phyloP scores from a whole-genome alignment of 176 grass and related monocot species.

The Raddia guianensis region DNA sequence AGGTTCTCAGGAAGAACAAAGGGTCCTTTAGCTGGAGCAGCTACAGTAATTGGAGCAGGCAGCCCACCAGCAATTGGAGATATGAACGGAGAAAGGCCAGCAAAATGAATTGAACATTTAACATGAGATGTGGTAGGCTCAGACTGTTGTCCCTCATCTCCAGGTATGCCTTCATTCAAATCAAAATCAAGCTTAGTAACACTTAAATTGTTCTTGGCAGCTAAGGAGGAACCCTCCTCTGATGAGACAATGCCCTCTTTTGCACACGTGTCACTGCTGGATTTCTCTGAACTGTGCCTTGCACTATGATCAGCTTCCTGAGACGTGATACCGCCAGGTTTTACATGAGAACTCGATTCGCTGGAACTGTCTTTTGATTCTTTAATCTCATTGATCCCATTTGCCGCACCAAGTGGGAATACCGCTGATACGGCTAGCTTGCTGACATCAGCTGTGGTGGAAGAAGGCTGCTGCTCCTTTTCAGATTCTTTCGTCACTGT shows the following conservation, averaged over 20 bases:
- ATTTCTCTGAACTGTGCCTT: conserved; percentile 45
- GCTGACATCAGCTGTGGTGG: conserved; percentile 24
- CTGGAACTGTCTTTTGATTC: conserved; percentile 45
- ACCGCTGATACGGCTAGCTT: conserved; percentile 31
- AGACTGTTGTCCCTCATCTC: conserved; percentile 57
- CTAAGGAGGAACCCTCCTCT: conserved; percentile 55
- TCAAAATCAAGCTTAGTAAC: conserved; percentile 74
- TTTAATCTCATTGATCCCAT: conserved; percentile 41
- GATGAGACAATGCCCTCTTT: conserved; percentile 49
- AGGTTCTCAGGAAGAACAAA: conserved; percentile 80
- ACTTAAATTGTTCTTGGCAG: conserved; percentile 44
- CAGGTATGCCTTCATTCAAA: conserved; percentile 75
- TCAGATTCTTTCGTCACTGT: conserved; percentile 38
- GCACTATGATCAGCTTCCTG: conserved; percentile 36
- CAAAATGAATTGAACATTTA: conserved; percentile 38
- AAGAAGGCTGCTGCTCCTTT: conserved; percentile 36
- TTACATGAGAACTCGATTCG: conserved; percentile 50
- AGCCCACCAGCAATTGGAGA: conserved; percentile 49
- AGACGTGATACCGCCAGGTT: neutral
- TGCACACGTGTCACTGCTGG: conserved; percentile 25
- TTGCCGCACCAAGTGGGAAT: conserved; percentile 31
- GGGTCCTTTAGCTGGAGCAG: conserved; percentile 65
- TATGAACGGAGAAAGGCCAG: conserved; percentile 39
- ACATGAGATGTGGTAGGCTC: conserved; percentile 49
- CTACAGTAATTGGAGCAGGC: conserved; percentile 64